Evolutionary conservation across 108 stramenopile genomes (phyloP).

Genomic region (Nannochloropsis salina): DNA sequence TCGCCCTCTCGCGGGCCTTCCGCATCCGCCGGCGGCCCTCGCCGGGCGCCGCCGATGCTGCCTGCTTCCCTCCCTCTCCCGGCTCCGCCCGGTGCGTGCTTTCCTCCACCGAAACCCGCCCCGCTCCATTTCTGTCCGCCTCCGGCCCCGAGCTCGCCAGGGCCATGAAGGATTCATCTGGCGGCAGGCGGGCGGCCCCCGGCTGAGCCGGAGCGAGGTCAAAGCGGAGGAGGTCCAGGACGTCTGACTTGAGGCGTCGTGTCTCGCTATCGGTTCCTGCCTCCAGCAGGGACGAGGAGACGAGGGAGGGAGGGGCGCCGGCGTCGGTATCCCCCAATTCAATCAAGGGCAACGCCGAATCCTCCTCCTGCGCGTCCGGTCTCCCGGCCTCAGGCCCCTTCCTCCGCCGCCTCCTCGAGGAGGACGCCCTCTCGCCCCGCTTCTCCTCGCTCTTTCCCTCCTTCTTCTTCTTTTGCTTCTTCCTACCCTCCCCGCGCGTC

Average conservation of each 20-base stretch:
- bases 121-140: constrained; percentile 24
- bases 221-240: background rate
- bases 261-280: background rate
- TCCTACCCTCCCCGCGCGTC: background rate
- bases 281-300: background rate
- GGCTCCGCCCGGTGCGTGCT: background rate
- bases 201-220: background rate
- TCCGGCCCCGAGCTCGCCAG: background rate
- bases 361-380: background rate
- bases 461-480: background rate
- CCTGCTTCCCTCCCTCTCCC: background rate
- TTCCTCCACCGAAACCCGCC: background rate
- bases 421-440: background rate
- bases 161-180: too few relatives aligned
- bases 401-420: background rate
- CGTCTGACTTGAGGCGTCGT: background rate
- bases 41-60: background rate
- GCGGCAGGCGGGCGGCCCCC: too few relatives aligned
- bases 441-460: background rate
- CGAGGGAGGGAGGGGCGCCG: background rate
- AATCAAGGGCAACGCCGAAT: background rate
- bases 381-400: background rate
- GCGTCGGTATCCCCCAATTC: background rate
- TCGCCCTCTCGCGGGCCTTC: background rate
- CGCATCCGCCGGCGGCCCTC: constrained; percentile 19